Percentiles rank a stretch among this genome's conserved stretches.
Evolutionary conservation across 2,329 filamentous ascomycete species (phyloP).

Genomic region (Cercospora janseana): DNA sequence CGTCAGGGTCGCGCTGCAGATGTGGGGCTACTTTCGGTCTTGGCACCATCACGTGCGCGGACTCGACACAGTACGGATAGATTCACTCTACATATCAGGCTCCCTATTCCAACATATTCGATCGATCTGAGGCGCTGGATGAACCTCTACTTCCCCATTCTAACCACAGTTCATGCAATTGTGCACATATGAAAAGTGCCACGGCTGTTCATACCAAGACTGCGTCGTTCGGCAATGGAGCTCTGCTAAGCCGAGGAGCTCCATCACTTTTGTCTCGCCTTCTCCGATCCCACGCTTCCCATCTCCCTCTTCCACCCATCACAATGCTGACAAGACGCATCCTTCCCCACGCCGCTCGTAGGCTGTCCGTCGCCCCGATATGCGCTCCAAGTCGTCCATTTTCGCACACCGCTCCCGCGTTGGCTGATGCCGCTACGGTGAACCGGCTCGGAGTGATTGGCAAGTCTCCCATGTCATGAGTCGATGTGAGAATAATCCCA

Average conservation of each 20-base stretch:
- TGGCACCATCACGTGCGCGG: not conserved
- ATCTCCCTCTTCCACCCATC: not conserved
- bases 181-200: too few relatives aligned
- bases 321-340: slow-evolving; percentile 17
- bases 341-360: slow-evolving; percentile 5
- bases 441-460: slow-evolving; percentile 85
- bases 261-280: slow-evolving; percentile 7
- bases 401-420: slow-evolving; percentile 56
- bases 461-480: slow-evolving; percentile 7
- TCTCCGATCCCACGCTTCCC: not conserved
- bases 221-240: not conserved
- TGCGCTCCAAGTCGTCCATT: slow-evolving; percentile 50
- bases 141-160: too few relatives aligned
- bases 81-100: too few relatives aligned
- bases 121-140: too few relatives aligned
- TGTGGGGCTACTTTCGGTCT: not conserved
- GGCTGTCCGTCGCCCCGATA: slow-evolving; percentile 7
- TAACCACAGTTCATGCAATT: too few relatives aligned
- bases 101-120: too few relatives aligned
- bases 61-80: too few relatives aligned
- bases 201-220: too few relatives aligned
- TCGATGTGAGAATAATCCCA: not conserved
- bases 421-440: slow-evolving; percentile 63
- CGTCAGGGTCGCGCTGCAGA: not conserved
- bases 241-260: slow-evolving; percentile 6